These are phyloP conservation scores for Rhizoctonia solani DNA, from an alignment of 1,284 basidiomycete genomes.

Conservation along the genomic window DNA sequence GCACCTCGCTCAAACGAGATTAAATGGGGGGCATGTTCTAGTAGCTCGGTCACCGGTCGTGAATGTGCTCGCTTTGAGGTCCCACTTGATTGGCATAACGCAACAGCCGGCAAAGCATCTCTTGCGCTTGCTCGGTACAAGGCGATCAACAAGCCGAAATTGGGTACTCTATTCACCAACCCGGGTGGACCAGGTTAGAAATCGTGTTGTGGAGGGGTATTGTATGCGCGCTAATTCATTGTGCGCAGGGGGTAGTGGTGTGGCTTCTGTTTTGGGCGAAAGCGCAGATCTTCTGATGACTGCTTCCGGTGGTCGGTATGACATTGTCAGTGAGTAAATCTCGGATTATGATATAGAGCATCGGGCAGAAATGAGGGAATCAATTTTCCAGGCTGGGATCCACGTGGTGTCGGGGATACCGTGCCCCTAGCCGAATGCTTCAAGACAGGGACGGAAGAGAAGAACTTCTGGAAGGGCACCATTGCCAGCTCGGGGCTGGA, in stretches of 20 bases:
- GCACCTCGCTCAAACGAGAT: not conserved
- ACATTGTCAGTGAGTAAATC: slow-evolving; percentile 24
- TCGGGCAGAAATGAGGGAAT: not conserved
- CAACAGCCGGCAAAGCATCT: slow-evolving; percentile 19
- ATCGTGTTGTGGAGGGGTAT: not conserved
- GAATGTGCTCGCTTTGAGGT: slow-evolving; percentile 27
- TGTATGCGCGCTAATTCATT: too few species aligned
- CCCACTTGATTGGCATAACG: slow-evolving; percentile 30
- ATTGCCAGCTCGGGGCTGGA: slow-evolving; percentile 13
- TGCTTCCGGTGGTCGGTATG: slow-evolving; percentile 17
- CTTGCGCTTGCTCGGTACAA: slow-evolving; percentile 9
- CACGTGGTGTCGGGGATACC: slow-evolving; percentile 16
- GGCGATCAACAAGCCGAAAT: slow-evolving; percentile 10
- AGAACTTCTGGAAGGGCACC: slow-evolving; percentile 14
- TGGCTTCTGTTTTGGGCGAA: not conserved
- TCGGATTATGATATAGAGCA: not conserved
- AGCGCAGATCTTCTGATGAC: not conserved
- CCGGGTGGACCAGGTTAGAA: slow-evolving; percentile 18
- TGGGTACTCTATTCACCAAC: slow-evolving; percentile 32
- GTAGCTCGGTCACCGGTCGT: not conserved
- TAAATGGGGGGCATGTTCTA: slow-evolving; percentile 1
- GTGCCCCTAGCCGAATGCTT: slow-evolving; percentile 21
- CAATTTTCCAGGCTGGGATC: slow-evolving; percentile 34
- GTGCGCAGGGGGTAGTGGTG: slow-evolving; percentile 2
- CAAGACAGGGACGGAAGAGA: slow-evolving; percentile 7